Conservation (phyloP, 768 basidiomycete species). For the Phanerochaete sordida region DNA sequence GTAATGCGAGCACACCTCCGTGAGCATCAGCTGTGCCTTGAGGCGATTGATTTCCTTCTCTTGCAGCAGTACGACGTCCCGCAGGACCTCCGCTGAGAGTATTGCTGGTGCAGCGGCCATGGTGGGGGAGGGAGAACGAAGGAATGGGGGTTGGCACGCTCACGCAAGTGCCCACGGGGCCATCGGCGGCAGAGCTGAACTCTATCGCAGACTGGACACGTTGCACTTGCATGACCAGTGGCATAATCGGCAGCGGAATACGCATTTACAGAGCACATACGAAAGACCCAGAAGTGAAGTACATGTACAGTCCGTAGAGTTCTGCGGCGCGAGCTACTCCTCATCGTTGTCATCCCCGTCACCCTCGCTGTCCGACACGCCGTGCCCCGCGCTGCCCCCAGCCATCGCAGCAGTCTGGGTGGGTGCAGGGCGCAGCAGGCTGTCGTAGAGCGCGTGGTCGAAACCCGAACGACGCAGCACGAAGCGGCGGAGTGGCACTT, state of each 20-base stretch:
- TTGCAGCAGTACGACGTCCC: not conserved
- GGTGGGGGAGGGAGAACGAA: not conserved
- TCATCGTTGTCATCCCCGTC: not conserved
- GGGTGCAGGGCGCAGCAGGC: not conserved
- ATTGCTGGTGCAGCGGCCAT: not conserved
- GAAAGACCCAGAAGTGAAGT: too few species aligned
- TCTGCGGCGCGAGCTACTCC: too few species aligned
- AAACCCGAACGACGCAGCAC: not conserved
- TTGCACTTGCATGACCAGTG: not conserved
- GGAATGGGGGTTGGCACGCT: not conserved
- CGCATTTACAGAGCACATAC: too few species aligned
- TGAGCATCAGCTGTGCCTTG: not conserved
- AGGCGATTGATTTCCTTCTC: not conserved
- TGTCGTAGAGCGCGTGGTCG: not conserved
- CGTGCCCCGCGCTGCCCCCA: not conserved
- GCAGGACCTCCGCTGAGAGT: not conserved
- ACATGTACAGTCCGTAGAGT: too few species aligned
- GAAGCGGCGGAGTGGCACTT: not conserved
- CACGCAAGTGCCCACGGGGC: not conserved
- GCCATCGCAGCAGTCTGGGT: not conserved
- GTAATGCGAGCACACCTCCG: not conserved
- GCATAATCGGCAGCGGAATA: too few species aligned
- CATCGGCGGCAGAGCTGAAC: not conserved
- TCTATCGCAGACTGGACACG: not conserved
- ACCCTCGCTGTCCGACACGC: not conserved